A percentile compares a stretch with the other conserved stretches of the same genome.
These are phyloP conservation scores for Plantago major DNA, from an alignment of 257 asterid species.

Conservation along the genomic window DNA sequence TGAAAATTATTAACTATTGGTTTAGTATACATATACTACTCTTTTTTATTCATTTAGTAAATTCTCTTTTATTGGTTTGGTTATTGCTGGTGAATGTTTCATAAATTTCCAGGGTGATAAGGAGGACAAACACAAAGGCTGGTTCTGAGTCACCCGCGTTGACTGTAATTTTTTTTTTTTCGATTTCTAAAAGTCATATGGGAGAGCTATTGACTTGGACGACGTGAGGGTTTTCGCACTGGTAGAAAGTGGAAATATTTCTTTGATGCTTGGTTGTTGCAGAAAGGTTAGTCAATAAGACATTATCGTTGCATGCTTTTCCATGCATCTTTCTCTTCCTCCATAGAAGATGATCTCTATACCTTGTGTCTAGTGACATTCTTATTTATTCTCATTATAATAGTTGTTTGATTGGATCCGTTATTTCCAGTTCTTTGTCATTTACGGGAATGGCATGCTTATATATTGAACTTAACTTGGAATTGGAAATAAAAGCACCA, in stretches of 20 bases:
- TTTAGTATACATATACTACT: too few species aligned
- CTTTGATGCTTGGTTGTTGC: constrained; percentile 77
- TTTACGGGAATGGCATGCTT: constrained; percentile 1
- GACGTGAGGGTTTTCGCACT: constrained; percentile 75
- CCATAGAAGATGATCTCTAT: constrained; percentile 4
- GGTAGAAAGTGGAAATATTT: constrained; percentile 89
- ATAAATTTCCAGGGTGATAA: too few species aligned
- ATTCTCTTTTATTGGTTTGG: too few species aligned
- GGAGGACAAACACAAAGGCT: too few species aligned
- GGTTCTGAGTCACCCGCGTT: too few species aligned
- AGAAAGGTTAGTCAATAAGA: constrained; percentile 47
- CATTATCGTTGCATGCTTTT: constrained; percentile 12
- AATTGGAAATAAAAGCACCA: too few species aligned
- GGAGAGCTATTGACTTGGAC: constrained; percentile 86
- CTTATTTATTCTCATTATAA: constrained; percentile 14
- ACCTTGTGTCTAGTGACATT: constrained; percentile 6
- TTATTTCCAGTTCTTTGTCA: background rate
- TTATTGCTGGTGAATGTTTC: too few species aligned
- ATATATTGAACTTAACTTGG: background rate
- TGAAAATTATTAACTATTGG: too few species aligned
- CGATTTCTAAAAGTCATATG: constrained; percentile 64
- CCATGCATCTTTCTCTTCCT: constrained; percentile 7
- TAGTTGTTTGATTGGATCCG: constrained; percentile 8
- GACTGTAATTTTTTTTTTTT: constrained; percentile 27
- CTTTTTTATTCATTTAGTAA: too few species aligned